phyloP scores from a whole-genome alignment of 805 yeast genomes.

The Scheffersomyces amazonensis region DNA sequence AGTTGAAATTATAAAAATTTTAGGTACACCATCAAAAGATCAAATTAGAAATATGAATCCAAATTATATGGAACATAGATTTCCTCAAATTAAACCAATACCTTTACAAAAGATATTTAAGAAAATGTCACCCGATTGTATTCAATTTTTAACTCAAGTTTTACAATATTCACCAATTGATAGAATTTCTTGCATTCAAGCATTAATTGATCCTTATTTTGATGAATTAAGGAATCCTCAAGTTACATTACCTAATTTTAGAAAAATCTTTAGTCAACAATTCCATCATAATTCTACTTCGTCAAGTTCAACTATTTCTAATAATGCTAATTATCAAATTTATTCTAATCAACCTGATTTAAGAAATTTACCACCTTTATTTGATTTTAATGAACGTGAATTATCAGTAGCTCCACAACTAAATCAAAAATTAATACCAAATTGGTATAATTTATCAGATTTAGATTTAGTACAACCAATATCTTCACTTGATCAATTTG shows the following conservation, averaged over 20 bases:
- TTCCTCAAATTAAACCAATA: conserved; percentile 82
- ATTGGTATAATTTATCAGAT: conserved; percentile 16
- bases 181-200: conserved; percentile 58
- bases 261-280: conserved; percentile 40
- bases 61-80: conserved; percentile 94
- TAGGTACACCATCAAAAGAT: conserved; percentile 93
- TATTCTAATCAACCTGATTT: conserved; percentile 38
- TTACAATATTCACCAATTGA: conserved; percentile 68
- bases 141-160: conserved; percentile 53
- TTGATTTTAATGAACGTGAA: conserved; percentile 53
- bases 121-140: conserved; percentile 49
- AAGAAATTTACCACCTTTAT: conserved; percentile 45
- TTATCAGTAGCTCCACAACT: conserved; percentile 43
- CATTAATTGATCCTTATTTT: conserved; percentile 52
- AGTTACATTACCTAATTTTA: conserved; percentile 41
- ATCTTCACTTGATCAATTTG: conserved; percentile 31
- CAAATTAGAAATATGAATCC: conserved; percentile 95
- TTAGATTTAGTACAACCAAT: conserved; percentile 23
- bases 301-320: conserved; percentile 22
- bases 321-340: conserved; percentile 43
- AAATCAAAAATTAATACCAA: conserved; percentile 41
- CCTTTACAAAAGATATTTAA: conserved; percentile 69
- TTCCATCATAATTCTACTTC: conserved; percentile 21
- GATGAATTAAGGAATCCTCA: conserved; percentile 44
- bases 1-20: conserved; percentile 91